Base-by-base conservation (phyloP, 2,329 filamentous ascomycete genomes). In the Parastagonospora avenae region DNA sequence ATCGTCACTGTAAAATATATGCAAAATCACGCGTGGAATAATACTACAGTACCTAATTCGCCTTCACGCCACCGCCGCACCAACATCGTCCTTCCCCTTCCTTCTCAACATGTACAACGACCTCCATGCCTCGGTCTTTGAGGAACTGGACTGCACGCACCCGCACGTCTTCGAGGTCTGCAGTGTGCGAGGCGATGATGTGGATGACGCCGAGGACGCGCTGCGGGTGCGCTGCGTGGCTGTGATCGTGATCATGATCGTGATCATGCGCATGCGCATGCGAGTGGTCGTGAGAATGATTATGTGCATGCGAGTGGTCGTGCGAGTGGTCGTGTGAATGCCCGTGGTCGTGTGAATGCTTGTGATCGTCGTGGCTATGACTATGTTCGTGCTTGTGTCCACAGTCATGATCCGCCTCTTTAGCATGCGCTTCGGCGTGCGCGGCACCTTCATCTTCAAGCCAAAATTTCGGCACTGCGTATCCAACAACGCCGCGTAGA, bases 381-480 rank as follows among this genome's bases (percentile, higher is more conserved):
- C 19, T 24, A 5, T 75, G 68, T 28, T 59, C 59, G 19, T 72
- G 62, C 48, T 62, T 64, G 42, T 57, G 50, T 19, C 54, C 53
- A 38, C 53, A 55, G n/a, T 64, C 53, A 35, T 76, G 70, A 11
- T 62, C 52, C 28, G 74, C 70, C 14, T 73, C 71, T 49, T 80
- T 76, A 8, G 68, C 69, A 52, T 79, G 76, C 6, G 64, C 67
- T 47, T 77, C 73, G 0, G 74, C 72, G 43, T 76, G 69, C 15
- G 73, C 68, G 2, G 69, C 67, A 12, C 72, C 78, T 28, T 78
- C 78, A 57, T 96, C 92, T 62, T 95, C 91, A 11, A 94, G 78
- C 94, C 94, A 99, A 68, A 97, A 97, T 64, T 92, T 89, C 7
- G 93, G 92, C 1, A 90, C 90, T 1, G 89, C 83, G 66, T 97